Evolutionary conservation across 257 asterid species (phyloP).

Genomic region (Capsicum pubescens): DNA sequence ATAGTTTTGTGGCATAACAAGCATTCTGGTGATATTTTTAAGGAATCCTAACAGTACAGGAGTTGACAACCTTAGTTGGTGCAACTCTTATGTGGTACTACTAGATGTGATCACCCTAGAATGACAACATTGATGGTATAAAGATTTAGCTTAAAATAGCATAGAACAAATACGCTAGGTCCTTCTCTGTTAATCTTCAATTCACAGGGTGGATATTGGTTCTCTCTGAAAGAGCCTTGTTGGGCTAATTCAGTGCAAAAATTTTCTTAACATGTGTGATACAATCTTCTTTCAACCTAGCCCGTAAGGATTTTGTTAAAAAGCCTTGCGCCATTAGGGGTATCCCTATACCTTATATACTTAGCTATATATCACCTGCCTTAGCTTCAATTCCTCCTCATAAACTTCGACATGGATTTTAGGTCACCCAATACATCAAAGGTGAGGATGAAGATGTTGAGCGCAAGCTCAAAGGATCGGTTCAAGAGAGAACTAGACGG

Average conservation of each 20-base stretch:
- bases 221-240: neutral
- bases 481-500: neutral
- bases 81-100: no score
- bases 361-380: neutral
- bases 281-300: no score
- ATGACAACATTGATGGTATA: neutral
- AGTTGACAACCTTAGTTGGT: neutral
- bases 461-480: neutral
- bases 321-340: no score
- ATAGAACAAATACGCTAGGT: no score
- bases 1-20: no score
- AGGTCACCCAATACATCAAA: constrained; percentile 1
- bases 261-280: neutral
- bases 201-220: no score
- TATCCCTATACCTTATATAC: no score
- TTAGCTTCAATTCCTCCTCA: neutral
- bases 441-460: neutral
- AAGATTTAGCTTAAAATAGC: neutral
- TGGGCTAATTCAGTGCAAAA: neutral
- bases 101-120: neutral
- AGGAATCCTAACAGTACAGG: no score
- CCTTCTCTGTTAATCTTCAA: no score
- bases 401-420: neutral
- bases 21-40: no score
- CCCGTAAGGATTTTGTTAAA: no score